Base-by-base conservation (phyloP, 1,139 yeast species). In the Lodderomyces oxycetoniae region DNA sequence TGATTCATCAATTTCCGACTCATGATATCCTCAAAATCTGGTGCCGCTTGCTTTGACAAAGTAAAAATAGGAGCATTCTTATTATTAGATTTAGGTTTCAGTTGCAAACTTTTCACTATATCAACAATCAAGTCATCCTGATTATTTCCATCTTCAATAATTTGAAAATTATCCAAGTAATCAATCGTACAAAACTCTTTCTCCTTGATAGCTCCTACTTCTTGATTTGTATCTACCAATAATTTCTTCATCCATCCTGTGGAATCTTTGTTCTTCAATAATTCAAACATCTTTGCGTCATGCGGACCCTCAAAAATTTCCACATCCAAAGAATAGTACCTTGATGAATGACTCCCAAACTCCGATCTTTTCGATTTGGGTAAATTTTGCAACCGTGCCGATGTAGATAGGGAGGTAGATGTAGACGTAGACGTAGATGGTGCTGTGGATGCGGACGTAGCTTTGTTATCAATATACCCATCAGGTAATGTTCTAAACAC, bases 401-500 rank as follows among this genome's bases (percentile, higher is more conserved):
- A 25, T 13, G 17, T 30, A 3, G 32, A 19, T 10, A 19, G 13
- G 8, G 19, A 21, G n/a, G n/a, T n/a, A 16, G 23, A 8, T 14
- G 23, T 16, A 27, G 30, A 9, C 7, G 30, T 17, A 3, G 30
- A 16, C 9, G 11, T 16, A 4, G 28, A 23, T 17, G 31, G 25
- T 11, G 26, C 17, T 17, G 17, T 9, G 12, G 16, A 17, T 11
- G 5, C 11, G 14, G 14, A 16, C 14, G 24, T 35, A 7, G 26
- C 35, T 16, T 30, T 27, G n/a, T 28, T 34, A 22, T 32, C 33
- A 27, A 36, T 45, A 38, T 56, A 49, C 17, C 62, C 66, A 26
- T 69, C 74, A 0, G 87, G 81, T 45, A 68, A 78, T 0, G 96
- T 87, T 52, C 97, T 62, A 51, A 89, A 91, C 0, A 96, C 96